phyloP scores from a whole-genome alignment of 441 rosid species.

The Bruguiera hainesii region DNA sequence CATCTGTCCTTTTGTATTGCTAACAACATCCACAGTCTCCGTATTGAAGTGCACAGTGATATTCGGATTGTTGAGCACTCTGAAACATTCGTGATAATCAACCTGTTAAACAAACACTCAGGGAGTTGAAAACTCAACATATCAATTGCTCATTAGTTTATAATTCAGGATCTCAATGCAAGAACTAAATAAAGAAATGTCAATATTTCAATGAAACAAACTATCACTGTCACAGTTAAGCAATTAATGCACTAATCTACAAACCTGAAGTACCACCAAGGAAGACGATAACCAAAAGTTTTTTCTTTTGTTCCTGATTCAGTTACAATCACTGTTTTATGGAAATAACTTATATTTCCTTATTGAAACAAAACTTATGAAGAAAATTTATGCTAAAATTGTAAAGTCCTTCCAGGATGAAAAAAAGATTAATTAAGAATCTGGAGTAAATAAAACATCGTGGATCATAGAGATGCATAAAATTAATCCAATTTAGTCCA shows the following conservation, averaged over 20 bases:
- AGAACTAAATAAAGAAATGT: slow-evolving; percentile 12
- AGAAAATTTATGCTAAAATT: background rate
- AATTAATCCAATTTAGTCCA: background rate
- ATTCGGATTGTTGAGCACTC: slow-evolving; percentile 97
- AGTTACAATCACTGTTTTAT: background rate
- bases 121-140: slow-evolving; percentile 97
- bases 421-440: slow-evolving; percentile 4
- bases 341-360: background rate
- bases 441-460: background rate
- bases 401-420: background rate
- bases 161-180: slow-evolving; percentile 35
- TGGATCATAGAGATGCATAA: background rate
- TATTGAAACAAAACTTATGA: background rate
- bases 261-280: slow-evolving; percentile 6
- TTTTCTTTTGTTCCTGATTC: background rate
- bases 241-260: slow-evolving; percentile 2
- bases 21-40: slow-evolving; percentile 74
- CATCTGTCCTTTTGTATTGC: slow-evolving; percentile 95
- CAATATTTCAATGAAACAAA: slow-evolving; percentile 1
- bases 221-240: slow-evolving; percentile 6
- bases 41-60: slow-evolving; percentile 94
- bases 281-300: background rate
- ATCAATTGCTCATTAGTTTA: slow-evolving; percentile 65
- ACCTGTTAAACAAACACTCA: slow-evolving; percentile 99
- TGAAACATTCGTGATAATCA: slow-evolving; percentile 99